phyloP scores from a whole-genome alignment of 108 stramenopile species.

The Aurantiochytrium sp. region DNA sequence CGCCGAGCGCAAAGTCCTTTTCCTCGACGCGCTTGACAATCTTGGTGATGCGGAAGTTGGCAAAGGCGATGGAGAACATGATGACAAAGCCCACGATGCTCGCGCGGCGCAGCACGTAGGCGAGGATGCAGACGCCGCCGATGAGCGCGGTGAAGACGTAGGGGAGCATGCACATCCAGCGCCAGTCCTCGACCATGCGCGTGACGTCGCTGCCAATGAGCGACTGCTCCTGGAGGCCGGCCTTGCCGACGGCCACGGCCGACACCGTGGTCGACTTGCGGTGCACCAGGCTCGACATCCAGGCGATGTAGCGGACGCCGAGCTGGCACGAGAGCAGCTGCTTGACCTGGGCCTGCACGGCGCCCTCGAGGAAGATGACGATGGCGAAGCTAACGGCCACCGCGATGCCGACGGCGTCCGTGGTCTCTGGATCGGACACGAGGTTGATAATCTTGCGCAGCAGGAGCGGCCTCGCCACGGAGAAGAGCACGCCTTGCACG shows the following conservation, averaged over 20 bases:
- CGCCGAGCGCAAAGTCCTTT: conserved; percentile 29
- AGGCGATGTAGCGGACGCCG: not conserved
- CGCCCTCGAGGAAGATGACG: not conserved
- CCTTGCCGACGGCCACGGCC: not conserved
- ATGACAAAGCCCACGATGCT: not conserved
- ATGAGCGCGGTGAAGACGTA: not conserved
- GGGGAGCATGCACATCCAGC: conserved; percentile 25
- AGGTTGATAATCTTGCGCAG: not conserved
- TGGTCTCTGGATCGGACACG: not conserved
- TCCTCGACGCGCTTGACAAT: conserved; percentile 15
- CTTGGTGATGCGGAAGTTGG: not conserved
- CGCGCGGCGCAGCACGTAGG: not conserved
- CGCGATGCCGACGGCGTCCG: not conserved
- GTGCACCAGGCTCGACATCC: conserved; percentile 28
- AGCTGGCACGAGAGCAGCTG: conserved; percentile 3
- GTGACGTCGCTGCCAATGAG: conserved; percentile 16
- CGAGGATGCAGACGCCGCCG: not conserved
- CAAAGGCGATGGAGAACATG: conserved; percentile 25
- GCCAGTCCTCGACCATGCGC: conserved; percentile 21
- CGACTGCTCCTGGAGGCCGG: not conserved
- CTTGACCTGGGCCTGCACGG: conserved; percentile 19
- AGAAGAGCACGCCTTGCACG: not conserved
- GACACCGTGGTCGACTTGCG: conserved; percentile 28
- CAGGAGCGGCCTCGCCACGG: not conserved
- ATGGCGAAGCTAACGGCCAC: not conserved